phyloP scores from a whole-genome alignment of 495 filamentous ascomycete genomes.

The Friedmanniomyces endolithicus region DNA sequence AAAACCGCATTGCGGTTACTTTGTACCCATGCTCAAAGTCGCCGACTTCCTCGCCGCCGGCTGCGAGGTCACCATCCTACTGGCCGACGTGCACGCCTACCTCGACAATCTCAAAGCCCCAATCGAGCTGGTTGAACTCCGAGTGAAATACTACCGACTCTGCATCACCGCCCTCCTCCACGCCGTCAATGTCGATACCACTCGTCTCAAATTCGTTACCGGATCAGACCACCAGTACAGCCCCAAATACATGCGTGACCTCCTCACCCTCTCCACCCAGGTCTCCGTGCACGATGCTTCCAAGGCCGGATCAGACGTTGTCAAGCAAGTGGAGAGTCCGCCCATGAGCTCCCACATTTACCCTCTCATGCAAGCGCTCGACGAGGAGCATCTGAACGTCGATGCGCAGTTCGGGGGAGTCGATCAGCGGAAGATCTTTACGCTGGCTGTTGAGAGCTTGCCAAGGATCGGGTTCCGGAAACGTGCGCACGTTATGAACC shows the following conservation, averaged over 20 bases:
- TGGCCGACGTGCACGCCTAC: slow-evolving; percentile 53
- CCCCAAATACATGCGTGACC: slow-evolving; percentile 55
- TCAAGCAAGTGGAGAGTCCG: slow-evolving; percentile 73
- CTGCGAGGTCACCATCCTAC: slow-evolving; percentile 42
- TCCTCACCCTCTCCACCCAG: slow-evolving; percentile 37
- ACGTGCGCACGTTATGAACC: slow-evolving; percentile 78
- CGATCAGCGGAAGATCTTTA: slow-evolving; percentile 87
- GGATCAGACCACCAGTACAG: slow-evolving; percentile 71
- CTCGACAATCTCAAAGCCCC: slow-evolving; percentile 77
- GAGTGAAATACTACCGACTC: slow-evolving; percentile 30
- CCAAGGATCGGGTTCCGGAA: slow-evolving; percentile 54
- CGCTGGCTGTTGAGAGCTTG: slow-evolving; percentile 61
- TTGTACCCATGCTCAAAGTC: slow-evolving; percentile 74
- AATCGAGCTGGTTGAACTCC: slow-evolving; percentile 70
- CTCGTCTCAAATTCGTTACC: slow-evolving; percentile 70
- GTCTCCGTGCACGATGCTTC: slow-evolving; percentile 52
- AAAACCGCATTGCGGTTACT: slow-evolving; percentile 71
- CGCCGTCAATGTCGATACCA: slow-evolving; percentile 41
- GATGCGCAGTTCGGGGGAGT: slow-evolving; percentile 71
- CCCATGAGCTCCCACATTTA: slow-evolving; percentile 73
- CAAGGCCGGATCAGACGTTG: slow-evolving; percentile 82
- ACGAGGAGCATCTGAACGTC: slow-evolving; percentile 79
- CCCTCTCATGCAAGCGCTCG: slow-evolving; percentile 76
- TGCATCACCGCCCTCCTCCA: slow-evolving; percentile 29
- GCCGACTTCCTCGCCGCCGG: slow-evolving; percentile 77